Base-by-base conservation (phyloP, 2,329 filamentous ascomycete species). In the Cadophora sp. region DNA sequence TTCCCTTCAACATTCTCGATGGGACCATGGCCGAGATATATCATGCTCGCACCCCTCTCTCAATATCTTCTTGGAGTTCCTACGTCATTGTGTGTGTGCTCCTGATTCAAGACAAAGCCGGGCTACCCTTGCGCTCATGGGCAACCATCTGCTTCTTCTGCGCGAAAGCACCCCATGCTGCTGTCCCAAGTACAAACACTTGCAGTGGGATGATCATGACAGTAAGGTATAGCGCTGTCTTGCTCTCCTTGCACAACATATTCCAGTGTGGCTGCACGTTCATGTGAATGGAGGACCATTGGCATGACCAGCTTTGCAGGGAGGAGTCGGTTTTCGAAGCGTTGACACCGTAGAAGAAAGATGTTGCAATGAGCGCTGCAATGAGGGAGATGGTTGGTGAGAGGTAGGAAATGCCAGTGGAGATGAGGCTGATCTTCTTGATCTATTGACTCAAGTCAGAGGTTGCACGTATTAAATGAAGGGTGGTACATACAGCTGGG, bases 291-390 rank as follows among this genome's bases (percentile, higher is more conserved):
- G 80, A 74, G 9, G 79, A 78, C 87, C 88, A 90, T 70, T 86
- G 86, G 77, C 88, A 90, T 50, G 83, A 85, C 88, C 88, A 90
- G 77, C 85, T 88, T 74, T 89, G 81, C 12, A 90, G 78, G 7
- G 86, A 87, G 75, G 88, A 86, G 68, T 80, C 79, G 9, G 80
- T 81, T 16, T 78, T 78, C 3, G 87, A 89, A 22, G 82, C 77
- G 72, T 88, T 86, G 76, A 86, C 81, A 65, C 81, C 81, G 74
- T 88, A 90, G 77, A 86, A 88, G 77, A 89, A 83, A 62, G 82
- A 79, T 74, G 87, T 84, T 69, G 84, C 83, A 65, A 88, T 79
- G 61, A 89, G 76, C 48, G 85, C 82, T 14, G 81, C 83, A 58
- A 80, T 76, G 62, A 85, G 80, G 68, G 80, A 80, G 69, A 83